phyloP scores from a whole-genome alignment of 202 grass and related monocot species.

The Brachypodium distachyon region DNA sequence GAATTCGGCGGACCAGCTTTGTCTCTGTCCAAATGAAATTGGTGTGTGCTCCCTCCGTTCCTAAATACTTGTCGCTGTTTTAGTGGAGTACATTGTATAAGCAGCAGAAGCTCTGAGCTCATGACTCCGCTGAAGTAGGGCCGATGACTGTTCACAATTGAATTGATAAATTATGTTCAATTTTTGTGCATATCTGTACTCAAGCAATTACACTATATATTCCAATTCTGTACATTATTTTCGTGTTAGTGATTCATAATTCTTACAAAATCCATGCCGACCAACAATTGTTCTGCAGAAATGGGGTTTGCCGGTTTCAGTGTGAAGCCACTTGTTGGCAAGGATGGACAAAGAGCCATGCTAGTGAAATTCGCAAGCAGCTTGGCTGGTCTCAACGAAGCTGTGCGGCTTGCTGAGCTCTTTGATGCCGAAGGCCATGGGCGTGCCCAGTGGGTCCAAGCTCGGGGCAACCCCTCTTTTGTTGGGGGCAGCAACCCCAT shows the following conservation, averaged over 20 bases:
- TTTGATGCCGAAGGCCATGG: constrained; percentile 44
- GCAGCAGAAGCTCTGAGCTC: not conserved
- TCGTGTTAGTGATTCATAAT: not conserved
- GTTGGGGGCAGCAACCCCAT: constrained; percentile 23
- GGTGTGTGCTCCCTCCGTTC: too few species aligned
- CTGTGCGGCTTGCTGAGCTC: constrained; percentile 38
- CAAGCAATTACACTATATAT: too few species aligned
- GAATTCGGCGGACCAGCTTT: not conserved
- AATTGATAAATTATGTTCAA: too few species aligned
- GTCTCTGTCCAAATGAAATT: not conserved
- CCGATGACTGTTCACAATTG: too few species aligned
- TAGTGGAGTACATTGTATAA: not conserved
- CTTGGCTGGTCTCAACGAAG: constrained; percentile 52
- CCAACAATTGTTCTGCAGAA: constrained; percentile 43
- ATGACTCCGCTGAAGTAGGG: too few species aligned
- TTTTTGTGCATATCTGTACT: too few species aligned
- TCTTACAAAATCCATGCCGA: not conserved
- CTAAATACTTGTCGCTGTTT: too few species aligned
- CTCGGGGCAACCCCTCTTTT: not conserved
- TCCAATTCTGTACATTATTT: too few species aligned
- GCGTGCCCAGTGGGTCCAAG: constrained; percentile 19
- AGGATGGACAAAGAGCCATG: constrained; percentile 51
- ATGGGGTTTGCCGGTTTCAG: constrained; percentile 43
- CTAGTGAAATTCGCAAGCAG: constrained; percentile 44
- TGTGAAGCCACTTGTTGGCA: constrained; percentile 40